Base-by-base conservation (phyloP, 2,329 filamentous ascomycete species). In the Pleomassaria siparia region DNA sequence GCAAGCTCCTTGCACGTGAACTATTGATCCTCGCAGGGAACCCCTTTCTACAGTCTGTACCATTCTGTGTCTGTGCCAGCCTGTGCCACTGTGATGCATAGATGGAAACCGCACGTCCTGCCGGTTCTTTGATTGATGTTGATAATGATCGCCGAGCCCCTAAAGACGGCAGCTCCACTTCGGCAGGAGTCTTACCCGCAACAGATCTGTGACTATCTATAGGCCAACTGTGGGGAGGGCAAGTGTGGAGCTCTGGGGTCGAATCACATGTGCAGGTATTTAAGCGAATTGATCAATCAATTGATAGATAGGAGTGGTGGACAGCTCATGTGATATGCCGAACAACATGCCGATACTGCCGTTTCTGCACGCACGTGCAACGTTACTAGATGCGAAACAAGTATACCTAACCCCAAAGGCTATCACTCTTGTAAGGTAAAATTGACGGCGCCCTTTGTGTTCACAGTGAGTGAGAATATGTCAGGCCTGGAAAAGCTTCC, bases 401-500 rank as follows among this genome's bases (percentile, higher is more conserved):
- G n/a, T n/a, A n/a, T n/a, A n/a, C n/a, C n/a, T n/a, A n/a, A n/a
- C n/a, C n/a, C n/a, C n/a, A n/a, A 9, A 30, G 15, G 8, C 29
- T 30, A 30, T 11, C 24, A 21, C 7, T 24, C 10, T 24, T 37
- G 9, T 15, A 49, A 40, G 12, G 39, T 24, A 11, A 58, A 53
- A 25, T 50, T 58, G 2, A 45, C 43, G 4, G 33, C 46, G 7
- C 49, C 43, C 37, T 51, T 56, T 3, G 51, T 55, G 39, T 58
- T 56, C 12, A 58, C 55, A 11, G 32, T 56, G 22, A 58, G 33
- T 6, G 54, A 47, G 24, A 73, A 73, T 5, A 73, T 60, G 43
- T 74, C 71, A 37, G 72, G 72, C 21, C 72, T 60, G 13, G 71
- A 63, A 49, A 74, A 74, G 46, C 70, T 72, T 42, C 72, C 71